phyloP scores from a whole-genome alignment of 768 basidiomycete genomes.

The Termitomyces sp. region DNA sequence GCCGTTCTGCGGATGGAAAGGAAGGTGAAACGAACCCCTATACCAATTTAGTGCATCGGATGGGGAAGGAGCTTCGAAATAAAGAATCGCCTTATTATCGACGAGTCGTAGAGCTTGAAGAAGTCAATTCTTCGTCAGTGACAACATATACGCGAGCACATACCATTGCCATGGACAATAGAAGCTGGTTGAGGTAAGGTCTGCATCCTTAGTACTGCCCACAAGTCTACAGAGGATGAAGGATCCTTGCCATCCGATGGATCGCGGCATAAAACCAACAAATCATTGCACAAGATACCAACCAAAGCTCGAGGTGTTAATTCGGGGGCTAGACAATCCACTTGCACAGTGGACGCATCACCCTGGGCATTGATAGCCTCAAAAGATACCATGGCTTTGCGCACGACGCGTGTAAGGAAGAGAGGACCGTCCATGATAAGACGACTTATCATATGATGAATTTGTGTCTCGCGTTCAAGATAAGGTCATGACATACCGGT shows the following conservation, averaged over 20 bases:
- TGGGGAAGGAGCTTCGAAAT: slow-evolving; percentile 80
- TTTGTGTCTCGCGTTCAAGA: slow-evolving; percentile 2
- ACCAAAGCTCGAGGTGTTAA: slow-evolving; percentile 72
- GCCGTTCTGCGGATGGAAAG: neutral
- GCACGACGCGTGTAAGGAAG: slow-evolving; percentile 82
- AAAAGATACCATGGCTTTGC: slow-evolving; percentile 76
- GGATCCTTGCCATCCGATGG: slow-evolving; percentile 77
- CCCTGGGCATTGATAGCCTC: slow-evolving; percentile 76
- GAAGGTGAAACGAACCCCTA: slow-evolving; percentile 50
- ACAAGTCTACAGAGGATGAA: slow-evolving; percentile 76
- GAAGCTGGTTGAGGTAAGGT: slow-evolving; percentile 87
- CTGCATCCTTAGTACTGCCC: slow-evolving; percentile 95
- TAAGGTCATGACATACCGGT: slow-evolving; percentile 53
- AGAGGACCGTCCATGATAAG: slow-evolving; percentile 91
- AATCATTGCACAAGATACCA: slow-evolving; percentile 88
- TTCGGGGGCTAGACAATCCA: slow-evolving; percentile 88
- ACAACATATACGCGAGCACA: slow-evolving; percentile 1
- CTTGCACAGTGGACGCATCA: slow-evolving; percentile 75
- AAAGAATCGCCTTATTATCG: slow-evolving; percentile 88
- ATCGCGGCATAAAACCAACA: slow-evolving; percentile 88
- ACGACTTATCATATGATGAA: slow-evolving; percentile 42
- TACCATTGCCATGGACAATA: slow-evolving; percentile 84
- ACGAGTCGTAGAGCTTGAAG: slow-evolving; percentile 73
- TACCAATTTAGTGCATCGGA: slow-evolving; percentile 89
- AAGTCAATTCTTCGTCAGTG: slow-evolving; percentile 2